phyloP scores from a whole-genome alignment of 2,329 filamentous ascomycete species.

The Aphanocladium album region DNA sequence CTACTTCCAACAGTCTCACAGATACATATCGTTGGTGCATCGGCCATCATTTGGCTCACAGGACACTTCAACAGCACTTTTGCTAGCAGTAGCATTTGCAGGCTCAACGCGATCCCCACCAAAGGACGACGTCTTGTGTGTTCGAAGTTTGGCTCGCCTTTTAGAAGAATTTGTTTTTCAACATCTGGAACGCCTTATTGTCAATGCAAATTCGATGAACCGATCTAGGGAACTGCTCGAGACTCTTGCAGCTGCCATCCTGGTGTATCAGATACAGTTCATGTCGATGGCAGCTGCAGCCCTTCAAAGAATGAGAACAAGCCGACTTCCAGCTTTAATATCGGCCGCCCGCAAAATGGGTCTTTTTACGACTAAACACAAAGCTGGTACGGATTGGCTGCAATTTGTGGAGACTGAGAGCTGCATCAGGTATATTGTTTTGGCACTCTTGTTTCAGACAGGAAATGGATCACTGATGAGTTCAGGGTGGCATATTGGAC shows the following conservation, averaged over 20 bases:
- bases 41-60: not conserved
- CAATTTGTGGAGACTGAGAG: not conserved
- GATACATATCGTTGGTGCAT: not conserved
- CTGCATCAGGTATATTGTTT: not conserved
- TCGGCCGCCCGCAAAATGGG: not conserved
- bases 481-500: not conserved
- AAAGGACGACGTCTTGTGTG: not conserved
- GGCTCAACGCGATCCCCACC: not conserved
- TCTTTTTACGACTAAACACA: not conserved
- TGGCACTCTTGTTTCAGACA: not conserved
- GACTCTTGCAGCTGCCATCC: not conserved
- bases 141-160: not conserved
- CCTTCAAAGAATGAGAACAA: not conserved
- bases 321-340: not conserved
- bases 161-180: not conserved
- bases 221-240: not conserved
- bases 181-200: not conserved
- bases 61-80: not conserved
- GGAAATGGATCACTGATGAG: not conserved
- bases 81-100: not conserved
- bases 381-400: not conserved
- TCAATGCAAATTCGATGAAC: not conserved
- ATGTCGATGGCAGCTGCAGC: not conserved
- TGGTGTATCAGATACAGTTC: not conserved
- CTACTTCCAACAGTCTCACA: not conserved